Conservation (phyloP, 345 rosid genomes). For the Barbarea vulgaris region DNA sequence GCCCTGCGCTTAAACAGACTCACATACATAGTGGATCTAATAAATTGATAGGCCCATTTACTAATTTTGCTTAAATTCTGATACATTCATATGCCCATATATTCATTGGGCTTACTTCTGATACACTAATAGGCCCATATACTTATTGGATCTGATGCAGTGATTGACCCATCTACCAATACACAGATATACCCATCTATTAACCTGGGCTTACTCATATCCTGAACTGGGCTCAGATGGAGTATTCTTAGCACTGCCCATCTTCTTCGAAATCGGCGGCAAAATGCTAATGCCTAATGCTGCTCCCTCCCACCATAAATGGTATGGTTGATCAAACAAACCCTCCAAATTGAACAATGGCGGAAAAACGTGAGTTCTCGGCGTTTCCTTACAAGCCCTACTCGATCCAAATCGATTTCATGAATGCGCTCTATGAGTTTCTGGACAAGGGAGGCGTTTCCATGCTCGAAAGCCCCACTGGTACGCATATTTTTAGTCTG, state of each 20-base stretch:
- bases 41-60: too few relatives aligned
- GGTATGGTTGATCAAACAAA: neutral
- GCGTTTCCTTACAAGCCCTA: slow-evolving; percentile 84
- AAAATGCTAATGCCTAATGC: too few relatives aligned
- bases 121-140: too few relatives aligned
- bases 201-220: neutral
- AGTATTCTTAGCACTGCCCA: neutral
- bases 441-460: slow-evolving; percentile 86
- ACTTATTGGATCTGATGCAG: too few relatives aligned
- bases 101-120: too few relatives aligned
- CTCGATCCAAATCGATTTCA: slow-evolving; percentile 80
- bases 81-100: too few relatives aligned
- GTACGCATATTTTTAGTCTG: slow-evolving; percentile 39
- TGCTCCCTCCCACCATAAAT: too few relatives aligned
- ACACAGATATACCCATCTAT: neutral
- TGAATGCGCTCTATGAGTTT: slow-evolving; percentile 76
- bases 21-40: neutral
- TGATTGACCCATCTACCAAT: neutral
- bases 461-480: slow-evolving; percentile 98
- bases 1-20: slow-evolving; percentile 5
- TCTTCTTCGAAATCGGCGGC: slow-evolving; percentile 32
- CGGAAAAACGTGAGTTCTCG: slow-evolving; percentile 47
- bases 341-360: neutral
- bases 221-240: neutral
- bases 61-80: too few relatives aligned